Evolutionary conservation across 768 basidiomycete species (phyloP), one percentile per base, ranked within the genome.

Genomic region (Cyclocybe cylindracea): DNA sequence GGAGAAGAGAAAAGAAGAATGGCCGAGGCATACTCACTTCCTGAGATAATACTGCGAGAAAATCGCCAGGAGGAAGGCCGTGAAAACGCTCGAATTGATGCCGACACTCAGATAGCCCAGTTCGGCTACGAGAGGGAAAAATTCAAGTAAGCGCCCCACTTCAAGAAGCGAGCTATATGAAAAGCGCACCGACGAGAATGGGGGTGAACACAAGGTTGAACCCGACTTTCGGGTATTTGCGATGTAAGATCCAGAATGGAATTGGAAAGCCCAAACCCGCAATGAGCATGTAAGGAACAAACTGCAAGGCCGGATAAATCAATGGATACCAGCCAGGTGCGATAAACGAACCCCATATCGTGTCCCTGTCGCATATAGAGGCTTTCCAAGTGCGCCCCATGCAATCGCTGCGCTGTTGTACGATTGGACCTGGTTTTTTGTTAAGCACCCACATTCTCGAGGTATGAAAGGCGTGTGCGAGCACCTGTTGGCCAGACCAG

Each of bases 321-420:
- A 41, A 5, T 10, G 5, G 53, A 55, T 13, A 60, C 59, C 44
- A 55, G 56, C 50, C 48, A 55, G 45, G 58, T 57, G 13, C 55
- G 24, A 48, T 44, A 39, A 56, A 54, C 59, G 62, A 54, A 75
- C 75, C 46, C 72, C 74, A 58, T 80, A 81, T 7, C 70, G 69
- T 2, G 71, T 70, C 13, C 73, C 75, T 1, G 74, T 70, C 3
- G 71, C 71, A 54, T 75, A 80, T 3, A 79, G 62, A 32, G 72
- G 70, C 54, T 77, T 75, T 8, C 74, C 77, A 29, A 82, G 75
- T 1, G 78, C 81, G 31, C 82, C 81, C 79, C 80, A 83, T 0
- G 80, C 72, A 39, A 82, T 72, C 8, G 80, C 81, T 46, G 70
- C 73, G 41, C 71, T 76, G 66, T 82, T 82, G 61, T 78, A 81